Percentiles rank a stretch among this genome's conserved stretches.
phyloP scores from a whole-genome alignment of 352 stramenopile species.

The Phytopythium ostracodes region DNA sequence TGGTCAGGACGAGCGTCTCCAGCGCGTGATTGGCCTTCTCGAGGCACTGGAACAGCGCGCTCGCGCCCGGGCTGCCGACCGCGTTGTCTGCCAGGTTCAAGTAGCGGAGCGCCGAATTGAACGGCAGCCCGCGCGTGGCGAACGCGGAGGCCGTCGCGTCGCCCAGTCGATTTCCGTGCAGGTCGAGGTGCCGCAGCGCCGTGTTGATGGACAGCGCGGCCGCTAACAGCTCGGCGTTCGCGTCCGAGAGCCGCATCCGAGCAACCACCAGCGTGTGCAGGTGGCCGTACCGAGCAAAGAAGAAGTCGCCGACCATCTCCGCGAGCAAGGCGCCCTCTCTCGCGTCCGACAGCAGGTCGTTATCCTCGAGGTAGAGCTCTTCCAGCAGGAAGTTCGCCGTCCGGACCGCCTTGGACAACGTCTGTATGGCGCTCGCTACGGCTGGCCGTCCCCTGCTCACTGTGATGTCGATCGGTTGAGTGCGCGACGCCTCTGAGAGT shows the following conservation, averaged over 20 bases:
- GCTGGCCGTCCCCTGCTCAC: constrained; percentile 6
- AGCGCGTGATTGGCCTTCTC: constrained; percentile 31
- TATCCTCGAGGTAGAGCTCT: constrained; percentile 57
- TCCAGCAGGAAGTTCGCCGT: constrained; percentile 62
- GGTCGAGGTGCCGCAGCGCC: constrained; percentile 42
- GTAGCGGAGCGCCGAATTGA: constrained; percentile 38
- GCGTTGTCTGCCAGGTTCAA: constrained; percentile 63
- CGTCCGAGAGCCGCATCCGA: constrained; percentile 41
- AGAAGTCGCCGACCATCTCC: constrained; percentile 57
- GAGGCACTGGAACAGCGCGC: constrained; percentile 42
- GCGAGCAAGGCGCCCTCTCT: constrained; percentile 33
- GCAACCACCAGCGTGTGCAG: constrained; percentile 40
- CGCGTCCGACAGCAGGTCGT: constrained; percentile 23
- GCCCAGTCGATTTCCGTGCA: constrained; percentile 52
- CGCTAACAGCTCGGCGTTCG: constrained; percentile 27
- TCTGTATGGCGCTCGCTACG: constrained; percentile 22
- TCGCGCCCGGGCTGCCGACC: constrained; percentile 42
- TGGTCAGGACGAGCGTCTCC: constrained; percentile 43
- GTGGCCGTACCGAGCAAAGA: constrained; percentile 66
- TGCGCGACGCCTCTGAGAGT: background rate
- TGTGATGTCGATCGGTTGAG: background rate
- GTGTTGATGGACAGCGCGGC: constrained; percentile 56
- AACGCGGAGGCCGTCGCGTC: constrained; percentile 37
- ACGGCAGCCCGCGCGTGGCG: constrained; percentile 31
- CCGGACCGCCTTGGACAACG: constrained; percentile 31